These are phyloP conservation scores for Saxispiralis lemnorum DNA, from an alignment of 495 filamentous ascomycete genomes.

Conservation along the genomic window DNA sequence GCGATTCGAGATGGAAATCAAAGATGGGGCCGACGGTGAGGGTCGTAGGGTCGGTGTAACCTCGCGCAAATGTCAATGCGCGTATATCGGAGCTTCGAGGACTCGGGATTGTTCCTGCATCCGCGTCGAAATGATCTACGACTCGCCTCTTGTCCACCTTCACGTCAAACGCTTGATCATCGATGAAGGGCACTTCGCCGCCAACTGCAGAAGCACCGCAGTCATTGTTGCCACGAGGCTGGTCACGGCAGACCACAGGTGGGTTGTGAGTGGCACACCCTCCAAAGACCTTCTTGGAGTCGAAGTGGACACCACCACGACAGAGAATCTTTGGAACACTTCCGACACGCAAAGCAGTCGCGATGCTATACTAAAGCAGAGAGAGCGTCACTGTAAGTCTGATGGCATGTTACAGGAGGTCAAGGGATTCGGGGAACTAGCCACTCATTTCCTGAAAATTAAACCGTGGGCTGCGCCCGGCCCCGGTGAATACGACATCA, in stretches of 20 bases:
- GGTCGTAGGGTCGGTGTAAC: constrained; percentile 16
- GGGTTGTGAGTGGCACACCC: constrained; percentile 86
- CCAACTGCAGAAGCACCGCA: constrained; percentile 43
- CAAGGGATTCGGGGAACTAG: constrained; percentile 59
- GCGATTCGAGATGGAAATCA: constrained; percentile 48
- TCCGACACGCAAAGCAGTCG: constrained; percentile 18
- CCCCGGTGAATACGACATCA: constrained; percentile 23
- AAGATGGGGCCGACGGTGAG: constrained; percentile 23
- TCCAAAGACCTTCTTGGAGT: constrained; percentile 65
- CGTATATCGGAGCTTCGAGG: constrained; percentile 28
- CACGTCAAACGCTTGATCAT: constrained; percentile 78
- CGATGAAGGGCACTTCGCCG: constrained; percentile 76
- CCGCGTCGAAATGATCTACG: constrained; percentile 25
- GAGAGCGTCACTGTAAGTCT: constrained; percentile 17
- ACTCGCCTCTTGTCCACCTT: constrained; percentile 47
- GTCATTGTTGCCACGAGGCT: constrained; percentile 49
- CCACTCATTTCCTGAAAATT: constrained; percentile 52
- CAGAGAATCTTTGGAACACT: constrained; percentile 8
- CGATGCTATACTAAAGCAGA: constrained; percentile 16
- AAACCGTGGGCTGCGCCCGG: constrained; percentile 54
- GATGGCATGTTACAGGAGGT: constrained; percentile 18
- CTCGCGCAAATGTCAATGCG: constrained; percentile 22
- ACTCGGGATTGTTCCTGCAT: constrained; percentile 28
- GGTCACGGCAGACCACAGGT: constrained; percentile 48
- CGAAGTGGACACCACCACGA: constrained; percentile 39